A percentile compares a stretch with the other conserved stretches of the same genome.
Conservation (phyloP, 2,329 filamentous ascomycete genomes). For the Arthrobotrys conoides region DNA sequence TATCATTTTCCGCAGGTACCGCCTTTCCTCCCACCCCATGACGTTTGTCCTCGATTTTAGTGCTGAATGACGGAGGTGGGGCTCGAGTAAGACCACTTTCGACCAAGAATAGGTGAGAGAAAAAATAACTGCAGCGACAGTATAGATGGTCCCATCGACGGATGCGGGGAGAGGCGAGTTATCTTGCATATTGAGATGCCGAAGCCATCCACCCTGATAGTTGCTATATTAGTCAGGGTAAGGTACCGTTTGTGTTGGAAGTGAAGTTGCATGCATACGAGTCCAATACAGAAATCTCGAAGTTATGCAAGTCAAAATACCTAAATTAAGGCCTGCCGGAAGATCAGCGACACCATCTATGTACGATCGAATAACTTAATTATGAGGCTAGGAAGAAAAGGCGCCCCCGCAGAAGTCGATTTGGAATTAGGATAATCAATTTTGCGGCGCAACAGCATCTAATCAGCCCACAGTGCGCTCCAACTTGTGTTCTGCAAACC, state of each 20-base stretch:
- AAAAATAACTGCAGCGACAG: background rate
- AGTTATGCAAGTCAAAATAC: no score
- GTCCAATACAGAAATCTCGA: background rate
- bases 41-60: conserved; percentile 47
- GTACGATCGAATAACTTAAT: background rate
- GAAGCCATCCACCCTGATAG: conserved; percentile 20
- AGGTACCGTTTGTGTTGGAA: background rate
- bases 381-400: background rate
- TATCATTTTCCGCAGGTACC: conserved; percentile 43
- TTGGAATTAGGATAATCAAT: conserved; percentile 3
- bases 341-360: conserved; percentile 12
- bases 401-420: background rate
- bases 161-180: conserved; percentile 48
- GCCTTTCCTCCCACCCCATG: conserved; percentile 42
- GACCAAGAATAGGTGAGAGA: conserved; percentile 28
- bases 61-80: conserved; percentile 50
- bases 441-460: background rate
- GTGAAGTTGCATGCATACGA: conserved; percentile 2
- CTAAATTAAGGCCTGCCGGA: background rate
- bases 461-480: background rate
- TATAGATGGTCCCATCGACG: conserved; percentile 34
- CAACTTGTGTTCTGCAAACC: background rate
- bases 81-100: conserved; percentile 31
- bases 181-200: conserved; percentile 52
- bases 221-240: conserved; percentile 10